phyloP scores from a whole-genome alignment of 768 basidiomycete genomes.

The Lactifluus echinatus region DNA sequence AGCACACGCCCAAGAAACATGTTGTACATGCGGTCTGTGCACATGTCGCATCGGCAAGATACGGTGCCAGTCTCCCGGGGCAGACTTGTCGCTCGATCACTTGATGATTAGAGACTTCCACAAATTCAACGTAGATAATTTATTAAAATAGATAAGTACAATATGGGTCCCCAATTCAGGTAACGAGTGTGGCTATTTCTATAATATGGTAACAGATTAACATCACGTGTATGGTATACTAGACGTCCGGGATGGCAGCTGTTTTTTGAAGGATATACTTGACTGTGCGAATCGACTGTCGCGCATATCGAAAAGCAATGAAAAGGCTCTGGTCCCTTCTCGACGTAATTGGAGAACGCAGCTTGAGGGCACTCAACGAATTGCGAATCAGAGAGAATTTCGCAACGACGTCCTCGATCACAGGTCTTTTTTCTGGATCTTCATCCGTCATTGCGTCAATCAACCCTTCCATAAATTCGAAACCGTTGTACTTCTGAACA shows the following conservation, averaged over 20 bases:
- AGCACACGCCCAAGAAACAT: neutral
- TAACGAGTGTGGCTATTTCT: neutral
- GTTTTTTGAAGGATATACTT: neutral
- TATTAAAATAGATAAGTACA: neutral
- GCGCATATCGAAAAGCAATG: neutral
- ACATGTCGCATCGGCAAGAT: neutral
- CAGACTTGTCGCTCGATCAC: neutral
- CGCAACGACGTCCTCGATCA: conserved; percentile 25
- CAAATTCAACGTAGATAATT: no score
- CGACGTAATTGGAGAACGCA: conserved; percentile 26
- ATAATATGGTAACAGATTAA: neutral
- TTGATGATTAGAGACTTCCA: neutral
- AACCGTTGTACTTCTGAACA: conserved; percentile 19
- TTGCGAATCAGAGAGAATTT: conserved; percentile 24
- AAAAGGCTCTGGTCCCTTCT: neutral
- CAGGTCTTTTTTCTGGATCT: conserved; percentile 28
- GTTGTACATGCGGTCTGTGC: neutral
- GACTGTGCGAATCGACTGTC: neutral
- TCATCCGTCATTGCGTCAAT: conserved; percentile 28
- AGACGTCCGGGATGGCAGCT: conserved; percentile 1
- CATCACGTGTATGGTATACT: neutral
- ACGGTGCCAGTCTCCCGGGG: neutral
- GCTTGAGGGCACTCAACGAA: conserved; percentile 21
- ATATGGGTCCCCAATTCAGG: neutral
- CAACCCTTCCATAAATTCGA: conserved; percentile 29